A percentile compares a stretch with the other conserved stretches of the same genome.
phyloP scores from a whole-genome alignment of 2,329 filamentous ascomycete species.

The Diaporthe vexans region DNA sequence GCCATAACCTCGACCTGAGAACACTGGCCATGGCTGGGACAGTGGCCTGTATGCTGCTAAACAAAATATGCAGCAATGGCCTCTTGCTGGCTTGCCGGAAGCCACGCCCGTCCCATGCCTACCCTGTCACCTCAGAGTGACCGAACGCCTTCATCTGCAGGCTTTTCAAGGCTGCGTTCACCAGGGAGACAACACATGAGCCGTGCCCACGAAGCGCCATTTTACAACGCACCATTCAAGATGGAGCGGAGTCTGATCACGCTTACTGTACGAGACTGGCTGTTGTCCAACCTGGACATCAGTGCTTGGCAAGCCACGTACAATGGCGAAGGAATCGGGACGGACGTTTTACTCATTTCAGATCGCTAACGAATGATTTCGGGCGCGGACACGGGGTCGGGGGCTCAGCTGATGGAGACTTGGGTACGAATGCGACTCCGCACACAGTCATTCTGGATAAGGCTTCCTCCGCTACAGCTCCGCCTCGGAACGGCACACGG shows the following conservation, averaged over 20 bases:
- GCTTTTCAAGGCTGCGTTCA: background rate
- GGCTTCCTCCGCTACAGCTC: conserved; percentile 35
- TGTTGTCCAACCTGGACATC: conserved; percentile 29
- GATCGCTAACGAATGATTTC: conserved; percentile 33
- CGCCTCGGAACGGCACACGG: conserved; percentile 38
- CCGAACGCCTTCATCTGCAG: background rate
- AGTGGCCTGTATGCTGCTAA: background rate
- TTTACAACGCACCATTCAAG: conserved; percentile 17
- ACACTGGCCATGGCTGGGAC: background rate
- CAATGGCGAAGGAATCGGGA: conserved; percentile 24
- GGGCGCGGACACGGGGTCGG: conserved; percentile 31
- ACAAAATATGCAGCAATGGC: background rate
- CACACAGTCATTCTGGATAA: conserved; percentile 31
- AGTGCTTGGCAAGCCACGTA: conserved; percentile 25
- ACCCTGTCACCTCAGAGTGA: background rate
- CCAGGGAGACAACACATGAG: background rate
- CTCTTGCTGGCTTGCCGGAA: conserved; percentile 26
- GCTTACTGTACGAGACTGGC: conserved; percentile 19
- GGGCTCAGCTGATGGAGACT: conserved; percentile 36
- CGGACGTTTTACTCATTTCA: conserved; percentile 35
- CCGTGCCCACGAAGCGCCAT: background rate
- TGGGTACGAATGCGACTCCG: conserved; percentile 32
- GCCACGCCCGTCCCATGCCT: conserved; percentile 11
- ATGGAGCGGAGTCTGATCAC: conserved; percentile 12
- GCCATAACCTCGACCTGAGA: conserved; percentile 1